These are phyloP conservation scores for Fusarium penzigii DNA, from an alignment of 2,329 filamentous ascomycete species.

Conservation along the genomic window DNA sequence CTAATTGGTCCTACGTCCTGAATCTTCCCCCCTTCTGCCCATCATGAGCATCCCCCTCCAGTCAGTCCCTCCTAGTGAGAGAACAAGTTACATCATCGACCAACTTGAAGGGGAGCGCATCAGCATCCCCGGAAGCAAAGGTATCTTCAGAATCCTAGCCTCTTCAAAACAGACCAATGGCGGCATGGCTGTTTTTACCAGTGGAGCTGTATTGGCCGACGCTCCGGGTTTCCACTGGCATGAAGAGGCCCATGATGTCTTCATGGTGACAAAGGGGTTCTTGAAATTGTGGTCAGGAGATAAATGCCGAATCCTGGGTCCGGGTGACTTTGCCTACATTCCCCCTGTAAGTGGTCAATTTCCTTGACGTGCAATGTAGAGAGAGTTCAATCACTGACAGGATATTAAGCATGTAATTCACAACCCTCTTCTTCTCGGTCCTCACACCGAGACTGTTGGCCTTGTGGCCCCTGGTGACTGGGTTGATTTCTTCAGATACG, in stretches of 20 bases:
- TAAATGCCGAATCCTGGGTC: slow-evolving; percentile 51
- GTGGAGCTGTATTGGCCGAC: slow-evolving; percentile 46
- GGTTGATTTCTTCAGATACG: slow-evolving; percentile 62
- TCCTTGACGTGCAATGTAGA: neutral
- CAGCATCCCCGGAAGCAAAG: slow-evolving; percentile 54
- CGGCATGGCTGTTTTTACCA: slow-evolving; percentile 51
- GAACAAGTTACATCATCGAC: slow-evolving; percentile 45
- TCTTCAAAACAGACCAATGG: slow-evolving; percentile 54
- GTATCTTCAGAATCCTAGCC: slow-evolving; percentile 50
- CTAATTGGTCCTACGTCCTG: no score
- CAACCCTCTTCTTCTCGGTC: slow-evolving; percentile 55
- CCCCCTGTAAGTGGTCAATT: slow-evolving; percentile 46
- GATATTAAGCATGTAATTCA: slow-evolving; percentile 48
- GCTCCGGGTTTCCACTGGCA: slow-evolving; percentile 59
- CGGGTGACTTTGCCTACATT: slow-evolving; percentile 59
- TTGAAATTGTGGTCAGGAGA: slow-evolving; percentile 61
- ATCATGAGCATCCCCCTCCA: no score
- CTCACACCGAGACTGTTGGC: slow-evolving; percentile 55
- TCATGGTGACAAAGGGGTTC: slow-evolving; percentile 55
- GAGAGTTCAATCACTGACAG: neutral
- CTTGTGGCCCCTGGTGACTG: slow-evolving; percentile 59
- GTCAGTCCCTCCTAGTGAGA: no score
- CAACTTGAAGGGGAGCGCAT: slow-evolving; percentile 53
- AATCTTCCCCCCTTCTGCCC: no score
- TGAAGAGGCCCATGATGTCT: slow-evolving; percentile 57